phyloP scores from a whole-genome alignment of 2,329 filamentous ascomycete genomes.

The Fusarium marasasianum region DNA sequence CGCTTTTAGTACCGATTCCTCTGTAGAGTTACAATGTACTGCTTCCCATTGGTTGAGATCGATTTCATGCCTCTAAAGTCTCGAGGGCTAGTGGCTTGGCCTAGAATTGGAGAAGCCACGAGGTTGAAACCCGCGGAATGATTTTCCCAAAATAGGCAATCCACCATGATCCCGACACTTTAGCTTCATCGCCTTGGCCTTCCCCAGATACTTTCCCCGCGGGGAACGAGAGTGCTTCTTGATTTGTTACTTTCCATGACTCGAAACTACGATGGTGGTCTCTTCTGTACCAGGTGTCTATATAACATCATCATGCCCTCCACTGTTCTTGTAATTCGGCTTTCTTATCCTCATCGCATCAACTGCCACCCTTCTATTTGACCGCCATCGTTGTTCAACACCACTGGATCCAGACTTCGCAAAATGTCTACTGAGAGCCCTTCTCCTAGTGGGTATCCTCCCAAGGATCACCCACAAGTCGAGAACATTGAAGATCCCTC shows the following conservation, averaged over 20 bases:
- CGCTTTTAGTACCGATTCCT: neutral
- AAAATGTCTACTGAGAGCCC: neutral
- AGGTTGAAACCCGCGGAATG: neutral
- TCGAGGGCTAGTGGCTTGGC: neutral
- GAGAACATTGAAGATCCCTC: neutral
- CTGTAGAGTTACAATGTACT: neutral
- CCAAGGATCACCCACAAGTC: neutral
- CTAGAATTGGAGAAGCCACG: neutral
- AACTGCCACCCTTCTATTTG: neutral
- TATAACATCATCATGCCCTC: neutral
- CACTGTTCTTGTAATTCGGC: neutral
- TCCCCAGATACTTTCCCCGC: neutral
- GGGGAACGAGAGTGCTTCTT: neutral
- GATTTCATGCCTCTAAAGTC: neutral
- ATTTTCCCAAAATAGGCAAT: neutral
- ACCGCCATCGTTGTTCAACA: neutral
- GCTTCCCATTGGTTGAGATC: neutral
- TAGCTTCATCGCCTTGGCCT: neutral
- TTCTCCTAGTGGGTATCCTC: neutral
- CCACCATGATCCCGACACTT: neutral
- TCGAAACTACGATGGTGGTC: neutral
- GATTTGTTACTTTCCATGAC: neutral
- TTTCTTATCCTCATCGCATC: neutral
- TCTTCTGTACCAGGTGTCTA: neutral
- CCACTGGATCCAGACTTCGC: neutral